These are phyloP conservation scores for Polysphondylium violaceum DNA, from an alignment of 78 protist genomes.

Conservation along the genomic window DNA sequence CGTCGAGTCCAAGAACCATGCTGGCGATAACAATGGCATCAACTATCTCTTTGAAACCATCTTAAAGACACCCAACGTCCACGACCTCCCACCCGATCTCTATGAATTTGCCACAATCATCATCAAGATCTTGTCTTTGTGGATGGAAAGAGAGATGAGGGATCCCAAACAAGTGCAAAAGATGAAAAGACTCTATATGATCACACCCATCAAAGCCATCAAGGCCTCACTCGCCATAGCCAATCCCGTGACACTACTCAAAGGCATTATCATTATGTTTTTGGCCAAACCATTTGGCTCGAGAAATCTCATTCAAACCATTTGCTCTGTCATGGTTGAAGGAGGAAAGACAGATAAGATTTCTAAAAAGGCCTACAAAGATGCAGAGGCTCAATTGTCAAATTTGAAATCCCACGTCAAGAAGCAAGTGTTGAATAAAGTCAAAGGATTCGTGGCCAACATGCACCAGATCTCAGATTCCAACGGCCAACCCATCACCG, in stretches of 20 bases:
- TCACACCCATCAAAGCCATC: constrained; percentile 66
- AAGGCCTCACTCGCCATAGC: constrained; percentile 56
- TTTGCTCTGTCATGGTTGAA: constrained; percentile 59
- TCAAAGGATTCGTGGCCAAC: constrained; percentile 21
- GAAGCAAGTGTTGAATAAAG: constrained; percentile 17
- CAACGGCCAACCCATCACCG: constrained; percentile 14
- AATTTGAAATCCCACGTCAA: neutral
- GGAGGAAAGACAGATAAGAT: constrained; percentile 35
- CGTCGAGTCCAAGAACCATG: constrained; percentile 35
- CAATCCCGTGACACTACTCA: constrained; percentile 55
- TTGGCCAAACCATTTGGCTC: constrained; percentile 79
- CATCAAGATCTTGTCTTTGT: constrained; percentile 43
- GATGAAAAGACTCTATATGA: constrained; percentile 54
- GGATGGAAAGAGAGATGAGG: constrained; percentile 76
- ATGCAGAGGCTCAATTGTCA: constrained; percentile 16
- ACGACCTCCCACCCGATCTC: constrained; percentile 40
- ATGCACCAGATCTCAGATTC: neutral
- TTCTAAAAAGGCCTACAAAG: constrained; percentile 11
- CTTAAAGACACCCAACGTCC: constrained; percentile 2
- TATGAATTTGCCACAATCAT: constrained; percentile 9
- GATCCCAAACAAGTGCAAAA: constrained; percentile 65
- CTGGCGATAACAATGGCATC: constrained; percentile 38
- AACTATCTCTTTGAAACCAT: constrained; percentile 21
- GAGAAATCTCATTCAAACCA: constrained; percentile 66
- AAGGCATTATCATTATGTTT: constrained; percentile 59